These are phyloP conservation scores for Penicillium silybi DNA, from an alignment of 495 filamentous ascomycete species.

Conservation along the genomic window DNA sequence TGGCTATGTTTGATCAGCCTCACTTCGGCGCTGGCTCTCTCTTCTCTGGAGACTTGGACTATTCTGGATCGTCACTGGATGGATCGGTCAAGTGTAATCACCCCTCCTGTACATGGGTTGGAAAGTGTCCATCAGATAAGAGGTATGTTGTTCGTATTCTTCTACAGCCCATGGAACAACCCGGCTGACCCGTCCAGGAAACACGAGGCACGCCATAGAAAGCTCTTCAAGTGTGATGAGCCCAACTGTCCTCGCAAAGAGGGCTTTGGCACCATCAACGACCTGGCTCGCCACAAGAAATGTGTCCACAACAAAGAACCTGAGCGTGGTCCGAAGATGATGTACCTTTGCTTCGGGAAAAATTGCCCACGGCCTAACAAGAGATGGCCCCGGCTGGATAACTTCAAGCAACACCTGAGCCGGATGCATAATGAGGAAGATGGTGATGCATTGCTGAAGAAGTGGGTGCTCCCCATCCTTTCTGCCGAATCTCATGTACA, in stretches of 20 bases:
- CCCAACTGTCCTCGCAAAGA: constrained; percentile 54
- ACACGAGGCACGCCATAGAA: constrained; percentile 73
- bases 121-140: constrained; percentile 42
- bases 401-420: constrained; percentile 81
- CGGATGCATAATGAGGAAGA: constrained; percentile 68
- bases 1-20: constrained; percentile 12
- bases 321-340: constrained; percentile 49
- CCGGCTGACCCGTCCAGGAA: constrained; percentile 54
- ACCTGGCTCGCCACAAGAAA: constrained; percentile 68
- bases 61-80: constrained; percentile 15
- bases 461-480: constrained; percentile 36
- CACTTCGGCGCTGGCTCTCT: constrained; percentile 4
- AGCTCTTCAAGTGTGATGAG: constrained; percentile 65
- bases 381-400: constrained; percentile 84
- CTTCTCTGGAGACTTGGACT: constrained; percentile 11
- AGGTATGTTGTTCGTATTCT: constrained; percentile 20
- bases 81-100: constrained; percentile 33
- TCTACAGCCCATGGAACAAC: neutral
- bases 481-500: neutral
- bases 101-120: constrained; percentile 33
- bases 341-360: constrained; percentile 63
- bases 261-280: constrained; percentile 81
- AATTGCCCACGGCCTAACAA: constrained; percentile 67
- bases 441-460: constrained; percentile 47
- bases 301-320: constrained; percentile 61